Evolutionary conservation across 805 yeast genomes (phyloP).

Genomic region (Candida maesae): DNA sequence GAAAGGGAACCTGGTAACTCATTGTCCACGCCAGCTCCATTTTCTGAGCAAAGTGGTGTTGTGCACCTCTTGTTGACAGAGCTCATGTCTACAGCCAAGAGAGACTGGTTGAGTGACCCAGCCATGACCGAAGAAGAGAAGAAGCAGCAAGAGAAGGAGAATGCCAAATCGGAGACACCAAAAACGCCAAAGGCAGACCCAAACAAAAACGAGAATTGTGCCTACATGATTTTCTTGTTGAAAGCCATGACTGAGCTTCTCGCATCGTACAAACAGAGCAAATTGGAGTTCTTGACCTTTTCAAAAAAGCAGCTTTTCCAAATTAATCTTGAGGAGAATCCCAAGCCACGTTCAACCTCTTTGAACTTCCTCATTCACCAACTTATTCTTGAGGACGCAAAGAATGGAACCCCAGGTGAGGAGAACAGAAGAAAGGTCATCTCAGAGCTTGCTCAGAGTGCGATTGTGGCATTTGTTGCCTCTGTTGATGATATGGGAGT

Average conservation of each 20-base stretch:
- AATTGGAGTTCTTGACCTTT: conserved; percentile 76
- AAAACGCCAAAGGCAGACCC: conserved; percentile 31
- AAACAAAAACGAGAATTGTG: conserved; percentile 52
- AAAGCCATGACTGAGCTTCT: conserved; percentile 67
- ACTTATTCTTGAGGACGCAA: conserved; percentile 50
- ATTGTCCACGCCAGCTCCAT: conserved; percentile 14
- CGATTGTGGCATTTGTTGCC: conserved; percentile 60
- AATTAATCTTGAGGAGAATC: conserved; percentile 27
- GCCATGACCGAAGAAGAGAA: conserved; percentile 22
- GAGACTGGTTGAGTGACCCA: conserved; percentile 41
- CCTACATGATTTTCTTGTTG: conserved; percentile 64
- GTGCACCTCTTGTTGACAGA: conserved; percentile 62
- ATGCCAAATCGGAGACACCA: conserved; percentile 25
- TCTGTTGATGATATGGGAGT: conserved; percentile 36
- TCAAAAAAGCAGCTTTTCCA: conserved; percentile 48
- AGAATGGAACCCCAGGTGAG: conserved; percentile 34
- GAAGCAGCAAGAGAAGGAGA: conserved; percentile 30
- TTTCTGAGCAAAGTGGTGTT: conserved; percentile 47
- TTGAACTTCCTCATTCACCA: conserved; percentile 75
- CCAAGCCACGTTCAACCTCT: conserved; percentile 73
- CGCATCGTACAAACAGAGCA: conserved; percentile 74
- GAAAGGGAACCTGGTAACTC: no score
- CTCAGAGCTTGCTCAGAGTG: conserved; percentile 57
- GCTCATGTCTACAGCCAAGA: conserved; percentile 46
- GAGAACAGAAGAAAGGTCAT: conserved; percentile 51